Conservation (phyloP, 164 flowering plant genomes). For the Liriodendron chinense region DNA sequence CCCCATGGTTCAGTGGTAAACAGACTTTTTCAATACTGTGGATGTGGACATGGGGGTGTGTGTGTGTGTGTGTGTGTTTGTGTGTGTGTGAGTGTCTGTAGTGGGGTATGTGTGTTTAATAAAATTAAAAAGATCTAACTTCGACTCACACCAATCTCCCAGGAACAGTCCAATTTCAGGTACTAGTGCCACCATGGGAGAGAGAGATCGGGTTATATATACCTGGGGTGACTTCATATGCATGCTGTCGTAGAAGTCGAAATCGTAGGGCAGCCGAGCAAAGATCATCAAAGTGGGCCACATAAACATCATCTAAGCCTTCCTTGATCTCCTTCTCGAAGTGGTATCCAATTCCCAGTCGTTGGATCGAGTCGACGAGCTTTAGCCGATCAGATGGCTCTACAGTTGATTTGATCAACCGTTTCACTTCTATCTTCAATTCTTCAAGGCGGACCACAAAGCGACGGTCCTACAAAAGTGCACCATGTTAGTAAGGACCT, state of each 20-base stretch:
- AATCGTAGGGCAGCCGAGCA: constrained; percentile 25
- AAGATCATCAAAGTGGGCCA: background rate
- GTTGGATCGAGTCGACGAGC: constrained; percentile 28
- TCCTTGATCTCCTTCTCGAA: constrained; percentile 29
- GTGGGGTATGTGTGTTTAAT: no score
- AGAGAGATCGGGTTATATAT: no score
- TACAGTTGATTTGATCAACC: background rate
- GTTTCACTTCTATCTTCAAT: constrained; percentile 1
- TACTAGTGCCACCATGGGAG: no score
- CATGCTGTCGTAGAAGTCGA: constrained; percentile 22
- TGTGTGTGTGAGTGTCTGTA: no score
- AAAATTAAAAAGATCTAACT: no score
- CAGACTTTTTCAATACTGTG: no score
- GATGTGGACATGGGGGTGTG: no score
- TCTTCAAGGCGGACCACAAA: background rate
- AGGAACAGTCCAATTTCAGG: no score
- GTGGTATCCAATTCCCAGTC: constrained; percentile 28
- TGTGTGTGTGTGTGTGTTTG: no score
- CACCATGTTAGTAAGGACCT: background rate
- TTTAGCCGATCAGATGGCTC: constrained; percentile 5
- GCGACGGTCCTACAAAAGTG: background rate
- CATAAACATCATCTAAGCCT: constrained; percentile 7
- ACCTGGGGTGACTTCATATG: constrained; percentile 13
- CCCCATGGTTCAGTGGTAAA: no score
- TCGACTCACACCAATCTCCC: no score